Evolutionary conservation across 129 eudicot genomes (phyloP), one percentile per base, ranked within the genome.

Genomic region (Scalesia atractyloides): DNA sequence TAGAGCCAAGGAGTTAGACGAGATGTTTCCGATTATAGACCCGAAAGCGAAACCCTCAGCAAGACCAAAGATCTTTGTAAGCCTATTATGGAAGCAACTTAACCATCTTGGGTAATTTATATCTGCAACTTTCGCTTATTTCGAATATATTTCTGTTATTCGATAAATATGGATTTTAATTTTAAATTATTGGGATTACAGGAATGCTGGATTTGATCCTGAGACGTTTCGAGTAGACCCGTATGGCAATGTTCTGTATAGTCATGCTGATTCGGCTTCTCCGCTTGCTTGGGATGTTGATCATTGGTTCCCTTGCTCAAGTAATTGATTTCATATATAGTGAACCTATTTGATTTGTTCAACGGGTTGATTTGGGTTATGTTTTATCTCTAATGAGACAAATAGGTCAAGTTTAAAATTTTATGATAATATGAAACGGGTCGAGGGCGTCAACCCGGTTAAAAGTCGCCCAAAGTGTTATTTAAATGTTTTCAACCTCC

Each of bases 201-300:
- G 98, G 81, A 94, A 94, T 68, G 97, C 98, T 69, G 98, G 98
- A 9, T 94, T 94, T 80, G 96, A 94, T 81, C 98, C 98, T 15
- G 96, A 90, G 48, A 81, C 83, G n/a, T 90, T 94, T 72, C 87
- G 98, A 64, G 96, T 94, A 5, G 98, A 94, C 72, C 86, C 95
- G 18, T 94, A 90, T 82, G 98, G 98, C 46, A 94, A 94, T 84
- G 98, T 94, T 76, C 86, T 94, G 36, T 88, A 88, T 77, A 86
- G 76, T 60, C 91, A 94, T 81, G 98, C 98, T 52, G 97, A 94
- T 79, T 79, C 97, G 13, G 87, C 93, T 72, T 94, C 98, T 22
- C 98, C 98, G 72, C 91, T 94, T 44, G 92, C 97, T 56, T 94
- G 98, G 98, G 96, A 87, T 19, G 82, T 94, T 50, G 98, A 94